Evolutionary conservation across 345 rosid genomes (phyloP), one percentile per base, ranked within the genome.

Genomic region (Acer yangbiense): DNA sequence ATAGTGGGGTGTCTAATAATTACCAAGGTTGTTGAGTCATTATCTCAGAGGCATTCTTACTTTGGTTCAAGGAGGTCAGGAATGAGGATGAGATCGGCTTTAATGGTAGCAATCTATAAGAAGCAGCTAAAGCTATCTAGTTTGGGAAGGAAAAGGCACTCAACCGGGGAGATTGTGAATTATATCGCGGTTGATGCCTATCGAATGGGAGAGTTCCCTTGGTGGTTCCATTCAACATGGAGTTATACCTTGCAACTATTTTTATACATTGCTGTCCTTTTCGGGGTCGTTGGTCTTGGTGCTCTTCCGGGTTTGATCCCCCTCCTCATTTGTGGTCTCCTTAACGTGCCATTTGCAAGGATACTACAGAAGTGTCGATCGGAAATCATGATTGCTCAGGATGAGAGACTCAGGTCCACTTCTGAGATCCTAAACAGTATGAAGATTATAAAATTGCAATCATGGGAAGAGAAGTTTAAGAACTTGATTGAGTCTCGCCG

Each of bases 401-500:
- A 94, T 20, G 89, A 87, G 80, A 78, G 97, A 41, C 74, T 94
- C 1, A 81, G 92, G 75, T 76, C 89, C 17, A 90, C 90, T 12
- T 85, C 92, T 13, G 98, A 94, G 87, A 84, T 86, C 77, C 77
- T 94, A 48, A 90, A 87, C 76, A 89, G 82, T 80, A 90, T 94
- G 93, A 94, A 92, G 81, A 85, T 90, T 82, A 89, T 92, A 61
- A 92, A 94, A 88, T 57, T 94, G 68, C 93, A 92, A 63, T 86
- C 98, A 0, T 94, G 98, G 98, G 97, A 89, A 85, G 92, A 85
- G 32, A 88, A 88, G 76, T 92, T 94, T 87, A 84, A 88, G 83
- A 83, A 75, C 77, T 78, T 83, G 85, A 88, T 92, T 25, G 90
- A 88, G 46, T 83, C 86, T 2, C 64, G 43, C 52, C 90, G 98